Evolutionary conservation across 148 eudicot species (phyloP), one percentile per base, ranked within the genome.

Genomic region (Camellia lanceoleosa): DNA sequence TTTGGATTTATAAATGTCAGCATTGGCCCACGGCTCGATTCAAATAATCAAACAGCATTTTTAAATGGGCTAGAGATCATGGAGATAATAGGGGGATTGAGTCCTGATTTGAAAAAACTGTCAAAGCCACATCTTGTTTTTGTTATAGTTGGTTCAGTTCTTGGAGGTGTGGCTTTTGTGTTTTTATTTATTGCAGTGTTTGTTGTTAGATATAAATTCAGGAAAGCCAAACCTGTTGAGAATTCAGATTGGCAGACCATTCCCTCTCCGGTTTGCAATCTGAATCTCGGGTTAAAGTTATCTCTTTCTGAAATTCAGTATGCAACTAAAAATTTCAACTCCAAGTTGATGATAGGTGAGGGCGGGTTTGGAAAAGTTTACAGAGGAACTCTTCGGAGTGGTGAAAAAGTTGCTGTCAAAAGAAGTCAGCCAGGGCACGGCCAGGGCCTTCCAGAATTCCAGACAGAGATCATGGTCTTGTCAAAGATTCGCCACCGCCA

Each of bases 361-460:
- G 93, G 93, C 0, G 91, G 93, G 12, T 90, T 90, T 66, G 93
- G 93, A 10, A 87, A 86, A 80, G 93, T 88, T 3, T 90, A 90
- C 63, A 85, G 73, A 67, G 91, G 90, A 41, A 81, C 80, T 8
- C 65, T 90, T 10, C 61, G 41, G 46, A 74, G 65, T 30, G 89
- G 88, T 14, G 4, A 18, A 7, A 85, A 84, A 78, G 89, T 89
- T n/a, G 93, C 91, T 66, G 88, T 90, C 8, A 90, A 89, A 77
- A 71, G 93, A 74, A 82, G 90, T 58, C 86, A 85, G 62, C 67
- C 83, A 9, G 85, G 73, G 18, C 86, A 84, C 62, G 88, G 87
- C 0, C 91, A 89, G 73, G 90, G 90, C 47, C 47, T 89, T 11
- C 49, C 84, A 1, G 93, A 90, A 46, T 90, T 90, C 71, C 87